Evolutionary conservation across 352 stramenopile genomes (phyloP).

Genomic region (Phytopythium boreale): DNA sequence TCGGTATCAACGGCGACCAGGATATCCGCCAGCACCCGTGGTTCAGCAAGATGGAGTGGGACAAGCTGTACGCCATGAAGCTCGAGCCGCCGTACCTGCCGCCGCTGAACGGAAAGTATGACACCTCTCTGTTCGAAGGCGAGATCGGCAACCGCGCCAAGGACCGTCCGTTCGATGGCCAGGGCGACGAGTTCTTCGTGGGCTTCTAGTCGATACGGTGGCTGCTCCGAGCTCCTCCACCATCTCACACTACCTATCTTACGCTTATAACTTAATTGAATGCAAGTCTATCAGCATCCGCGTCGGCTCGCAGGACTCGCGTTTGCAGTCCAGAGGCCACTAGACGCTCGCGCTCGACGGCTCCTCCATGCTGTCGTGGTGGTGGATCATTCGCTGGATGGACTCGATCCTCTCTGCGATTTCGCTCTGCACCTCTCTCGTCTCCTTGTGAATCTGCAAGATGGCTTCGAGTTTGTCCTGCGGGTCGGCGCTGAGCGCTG

Average conservation of each 20-base stretch:
- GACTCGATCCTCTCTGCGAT: constrained; percentile 40
- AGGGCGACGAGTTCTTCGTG: constrained; percentile 64
- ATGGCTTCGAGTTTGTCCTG: constrained; percentile 51
- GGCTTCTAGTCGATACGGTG: constrained; percentile 55
- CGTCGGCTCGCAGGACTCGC: too few species aligned
- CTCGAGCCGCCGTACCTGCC: constrained; percentile 67
- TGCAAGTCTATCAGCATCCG: neutral
- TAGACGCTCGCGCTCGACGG: constrained; percentile 66
- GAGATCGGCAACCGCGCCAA: constrained; percentile 69
- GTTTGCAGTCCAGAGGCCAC: neutral
- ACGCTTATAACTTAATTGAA: neutral
- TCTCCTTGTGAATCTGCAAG: constrained; percentile 55
- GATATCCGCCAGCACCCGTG: constrained; percentile 60
- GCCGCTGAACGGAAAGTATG: constrained; percentile 53
- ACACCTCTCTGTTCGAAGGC: constrained; percentile 76
- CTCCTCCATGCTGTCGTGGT: constrained; percentile 43
- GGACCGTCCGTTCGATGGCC: constrained; percentile 64
- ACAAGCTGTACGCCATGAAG: constrained; percentile 58
- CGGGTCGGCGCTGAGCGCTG: constrained; percentile 19
- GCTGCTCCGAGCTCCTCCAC: neutral
- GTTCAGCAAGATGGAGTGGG: constrained; percentile 76
- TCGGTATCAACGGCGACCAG: constrained; percentile 72
- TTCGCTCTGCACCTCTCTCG: constrained; percentile 42
- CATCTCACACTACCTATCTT: neutral
- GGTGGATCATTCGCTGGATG: constrained; percentile 32